A percentile compares a stretch with the other conserved stretches of the same genome.
Evolutionary conservation across 176 grass and related monocot species (phyloP).

Genomic region (bread wheat (Triticum aestivum)): DNA sequence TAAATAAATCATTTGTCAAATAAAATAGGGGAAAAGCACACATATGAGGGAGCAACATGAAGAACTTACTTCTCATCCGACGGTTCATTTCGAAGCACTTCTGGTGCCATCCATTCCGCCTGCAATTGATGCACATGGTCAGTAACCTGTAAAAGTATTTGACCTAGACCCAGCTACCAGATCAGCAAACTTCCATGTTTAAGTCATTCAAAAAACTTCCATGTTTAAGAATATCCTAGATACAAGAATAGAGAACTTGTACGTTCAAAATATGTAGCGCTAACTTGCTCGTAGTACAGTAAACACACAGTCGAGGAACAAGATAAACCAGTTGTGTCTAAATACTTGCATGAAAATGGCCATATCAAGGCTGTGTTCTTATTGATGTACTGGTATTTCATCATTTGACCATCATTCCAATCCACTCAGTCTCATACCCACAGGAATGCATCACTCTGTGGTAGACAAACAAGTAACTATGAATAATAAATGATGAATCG

Average conservation of each 20-base stretch:
- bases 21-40: neutral
- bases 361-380: neutral
- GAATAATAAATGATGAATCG: neutral
- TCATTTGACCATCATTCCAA: conserved; percentile 7
- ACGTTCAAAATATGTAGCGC: neutral
- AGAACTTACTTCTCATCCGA: conserved; percentile 95
- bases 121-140: conserved; percentile 45
- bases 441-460: conserved; percentile 1
- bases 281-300: neutral
- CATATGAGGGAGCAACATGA: conserved; percentile 1
- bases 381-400: neutral
- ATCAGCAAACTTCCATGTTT: too few relatives aligned
- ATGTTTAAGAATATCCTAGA: too few relatives aligned
- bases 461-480: neutral
- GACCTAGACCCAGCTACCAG: neutral
- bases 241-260: neutral
- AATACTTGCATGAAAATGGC: neutral
- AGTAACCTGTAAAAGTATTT: conserved; percentile 26
- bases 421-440: neutral
- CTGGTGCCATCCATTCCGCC: conserved; percentile 99
- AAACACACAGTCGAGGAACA: neutral
- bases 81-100: conserved; percentile 95
- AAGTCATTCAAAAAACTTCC: too few relatives aligned
- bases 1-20: conserved; percentile 15
- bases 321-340: neutral